Evolutionary conservation across 202 grass and related monocot genomes (phyloP).

Genomic region (Hordeum pubiflorum): DNA sequence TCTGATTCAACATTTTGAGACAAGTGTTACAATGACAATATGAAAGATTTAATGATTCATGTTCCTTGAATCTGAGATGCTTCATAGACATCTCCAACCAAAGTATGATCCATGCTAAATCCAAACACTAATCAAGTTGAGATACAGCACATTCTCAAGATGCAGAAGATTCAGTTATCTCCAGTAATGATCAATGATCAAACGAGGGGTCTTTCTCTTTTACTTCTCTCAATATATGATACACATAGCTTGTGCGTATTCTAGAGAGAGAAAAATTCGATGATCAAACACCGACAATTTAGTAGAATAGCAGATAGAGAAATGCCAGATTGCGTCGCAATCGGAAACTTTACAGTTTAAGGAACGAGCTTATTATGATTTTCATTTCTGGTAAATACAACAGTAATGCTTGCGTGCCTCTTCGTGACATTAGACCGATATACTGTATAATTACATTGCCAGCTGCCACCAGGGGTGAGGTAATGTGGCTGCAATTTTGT

Average conservation of each 20-base stretch:
- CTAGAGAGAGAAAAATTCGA: too few species aligned
- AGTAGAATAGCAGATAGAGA: background rate
- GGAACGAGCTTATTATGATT: background rate
- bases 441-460: slow-evolving; percentile 12
- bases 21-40: background rate
- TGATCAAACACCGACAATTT: background rate
- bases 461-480: background rate
- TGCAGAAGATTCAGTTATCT: background rate
- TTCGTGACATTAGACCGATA: background rate
- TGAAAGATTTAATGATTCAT: background rate
- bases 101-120: background rate
- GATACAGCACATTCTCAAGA: background rate
- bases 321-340: background rate
- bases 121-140: background rate
- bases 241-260: too few species aligned
- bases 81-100: background rate
- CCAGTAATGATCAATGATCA: background rate
- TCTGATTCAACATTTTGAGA: background rate
- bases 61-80: background rate
- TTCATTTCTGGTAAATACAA: background rate
- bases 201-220: too few species aligned
- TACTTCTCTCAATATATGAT: too few species aligned
- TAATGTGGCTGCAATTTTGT: background rate
- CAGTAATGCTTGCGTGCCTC: background rate
- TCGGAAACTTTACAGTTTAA: background rate